These are phyloP conservation scores for Calonectria fujianensis DNA, from an alignment of 2,329 filamentous ascomycete species.

Conservation along the genomic window DNA sequence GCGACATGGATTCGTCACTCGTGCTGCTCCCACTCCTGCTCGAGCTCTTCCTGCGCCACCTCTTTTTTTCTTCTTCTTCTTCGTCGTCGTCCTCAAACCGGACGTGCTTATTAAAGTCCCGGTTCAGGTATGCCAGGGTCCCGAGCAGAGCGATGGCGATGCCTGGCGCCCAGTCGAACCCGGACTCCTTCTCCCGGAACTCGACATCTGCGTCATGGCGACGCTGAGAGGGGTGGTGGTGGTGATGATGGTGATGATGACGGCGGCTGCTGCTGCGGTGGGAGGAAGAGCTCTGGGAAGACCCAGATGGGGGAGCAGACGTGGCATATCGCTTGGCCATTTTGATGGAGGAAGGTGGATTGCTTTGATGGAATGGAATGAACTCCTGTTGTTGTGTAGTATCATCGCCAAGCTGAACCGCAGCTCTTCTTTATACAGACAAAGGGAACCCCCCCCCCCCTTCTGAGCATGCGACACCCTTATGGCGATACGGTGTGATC, in stretches of 20 bases:
- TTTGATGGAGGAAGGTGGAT: background rate
- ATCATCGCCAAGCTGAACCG: background rate
- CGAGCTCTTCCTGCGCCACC: background rate
- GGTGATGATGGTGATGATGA: constrained; percentile 9
- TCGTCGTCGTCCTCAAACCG: constrained; percentile 36
- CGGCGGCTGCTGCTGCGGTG: constrained; percentile 12
- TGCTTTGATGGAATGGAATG: background rate
- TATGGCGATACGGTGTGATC: constrained; percentile 11
- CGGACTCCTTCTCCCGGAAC: constrained; percentile 58
- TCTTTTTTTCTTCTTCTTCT: constrained; percentile 1
- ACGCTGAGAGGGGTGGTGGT: constrained; percentile 49
- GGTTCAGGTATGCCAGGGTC: background rate
- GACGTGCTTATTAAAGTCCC: background rate
- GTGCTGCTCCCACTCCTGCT: constrained; percentile 7
- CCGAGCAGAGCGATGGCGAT: constrained; percentile 62
- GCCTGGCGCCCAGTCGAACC: constrained; percentile 65
- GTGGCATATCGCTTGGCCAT: constrained; percentile 48
- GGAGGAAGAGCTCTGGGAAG: background rate
- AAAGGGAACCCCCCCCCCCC: background rate
- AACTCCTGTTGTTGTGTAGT: background rate
- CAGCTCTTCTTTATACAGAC: constrained; percentile 4
- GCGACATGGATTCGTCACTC: constrained; percentile 9
- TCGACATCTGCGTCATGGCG: constrained; percentile 51
- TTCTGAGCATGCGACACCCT: background rate
- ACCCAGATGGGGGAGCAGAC: constrained; percentile 38